Base-by-base conservation (phyloP, 2,329 filamentous ascomycete species). In the Colletotrichum graminicola region DNA sequence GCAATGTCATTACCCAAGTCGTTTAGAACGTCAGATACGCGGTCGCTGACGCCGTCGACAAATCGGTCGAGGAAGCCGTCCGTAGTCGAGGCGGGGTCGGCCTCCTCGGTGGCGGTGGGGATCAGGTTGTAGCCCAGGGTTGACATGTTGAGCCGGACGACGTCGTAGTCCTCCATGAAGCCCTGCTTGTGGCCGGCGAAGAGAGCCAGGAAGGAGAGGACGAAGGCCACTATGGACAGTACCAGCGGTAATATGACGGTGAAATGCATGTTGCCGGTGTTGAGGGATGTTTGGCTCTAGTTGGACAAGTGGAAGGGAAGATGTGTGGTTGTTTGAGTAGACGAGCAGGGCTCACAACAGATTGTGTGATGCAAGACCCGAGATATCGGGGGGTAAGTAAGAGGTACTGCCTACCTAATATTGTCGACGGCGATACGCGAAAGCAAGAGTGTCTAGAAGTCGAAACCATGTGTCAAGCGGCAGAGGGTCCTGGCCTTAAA, bases 121-220 rank as follows among this genome's bases (percentile, higher is more conserved):
- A 77, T 56, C 41, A 83, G 54, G 61, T 81, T 76, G 62, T 82
- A 79, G 14, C 82, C 82, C 26, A 84, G 74, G 75, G 77, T 79
- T 10, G 81, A 82, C 47, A 79, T 81, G 68, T 84, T 83, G 32
- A 84, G 73, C 71, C 82, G 77, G 49, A 81, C 76, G 55, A 84
- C 75, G 63, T 80, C 82, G 74, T 83, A 84, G 49, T 84, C 81
- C 68, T 84, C 83, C 79, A 84, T 80, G 66, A 84, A 83, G 1
- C 82, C 82, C 67, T 80, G 74, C 52, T 83, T 76, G 52, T 79
- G 79, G 18, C 83, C 83, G 41, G 83, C 79, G 73, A 83, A 82
- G 36, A 84, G 79, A 60, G 78, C 78, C n/a, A 84, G 76, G 54
- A 79, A 79, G 21, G 79, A 79, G 23, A 84, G 78, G 47, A 84